Conservation (phyloP, 2,329 filamentous ascomycete genomes). For the Allantophomopsis lycopodina region DNA sequence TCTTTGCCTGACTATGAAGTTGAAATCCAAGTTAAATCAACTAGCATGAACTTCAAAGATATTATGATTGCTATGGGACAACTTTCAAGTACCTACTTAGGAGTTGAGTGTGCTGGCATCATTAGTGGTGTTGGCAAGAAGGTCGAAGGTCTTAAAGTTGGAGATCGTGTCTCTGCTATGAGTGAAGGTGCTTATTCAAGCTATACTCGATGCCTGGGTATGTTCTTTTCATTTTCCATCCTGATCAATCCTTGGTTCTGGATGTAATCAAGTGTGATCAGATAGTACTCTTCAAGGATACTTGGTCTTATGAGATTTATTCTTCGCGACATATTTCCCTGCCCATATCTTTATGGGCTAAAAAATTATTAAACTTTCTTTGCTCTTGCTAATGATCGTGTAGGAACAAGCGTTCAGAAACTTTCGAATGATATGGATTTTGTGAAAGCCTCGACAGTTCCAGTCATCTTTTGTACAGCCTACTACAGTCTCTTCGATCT, state of each 20-base stretch:
- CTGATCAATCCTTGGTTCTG: too few relatives aligned
- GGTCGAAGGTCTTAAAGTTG: slow-evolving; percentile 14
- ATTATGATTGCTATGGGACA: slow-evolving; percentile 22
- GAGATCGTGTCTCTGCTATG: slow-evolving; percentile 20
- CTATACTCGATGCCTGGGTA: slow-evolving; percentile 14
- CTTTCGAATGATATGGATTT: slow-evolving; percentile 13
- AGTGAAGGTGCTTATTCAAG: slow-evolving; percentile 17
- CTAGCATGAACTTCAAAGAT: slow-evolving; percentile 21
- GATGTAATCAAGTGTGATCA: too few relatives aligned
- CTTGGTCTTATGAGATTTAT: too few relatives aligned
- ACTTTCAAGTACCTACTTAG: slow-evolving; percentile 15
- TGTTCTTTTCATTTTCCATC: too few relatives aligned
- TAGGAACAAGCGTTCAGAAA: slow-evolving; percentile 9
- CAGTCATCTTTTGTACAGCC: slow-evolving; percentile 14
- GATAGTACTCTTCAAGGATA: too few relatives aligned
- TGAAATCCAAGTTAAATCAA: slow-evolving; percentile 17
- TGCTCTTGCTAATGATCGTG: too few relatives aligned
- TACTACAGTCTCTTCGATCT: slow-evolving; percentile 14
- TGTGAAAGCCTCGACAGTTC: slow-evolving; percentile 13
- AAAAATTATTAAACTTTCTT: too few relatives aligned
- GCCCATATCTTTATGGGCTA: too few relatives aligned
- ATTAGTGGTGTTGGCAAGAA: slow-evolving; percentile 17
- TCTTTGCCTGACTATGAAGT: slow-evolving; percentile 9
- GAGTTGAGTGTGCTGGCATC: slow-evolving; percentile 20
- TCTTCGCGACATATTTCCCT: too few relatives aligned